These are phyloP conservation scores for Pleurotus platypus DNA, from an alignment of 768 basidiomycete species.

Conservation along the genomic window DNA sequence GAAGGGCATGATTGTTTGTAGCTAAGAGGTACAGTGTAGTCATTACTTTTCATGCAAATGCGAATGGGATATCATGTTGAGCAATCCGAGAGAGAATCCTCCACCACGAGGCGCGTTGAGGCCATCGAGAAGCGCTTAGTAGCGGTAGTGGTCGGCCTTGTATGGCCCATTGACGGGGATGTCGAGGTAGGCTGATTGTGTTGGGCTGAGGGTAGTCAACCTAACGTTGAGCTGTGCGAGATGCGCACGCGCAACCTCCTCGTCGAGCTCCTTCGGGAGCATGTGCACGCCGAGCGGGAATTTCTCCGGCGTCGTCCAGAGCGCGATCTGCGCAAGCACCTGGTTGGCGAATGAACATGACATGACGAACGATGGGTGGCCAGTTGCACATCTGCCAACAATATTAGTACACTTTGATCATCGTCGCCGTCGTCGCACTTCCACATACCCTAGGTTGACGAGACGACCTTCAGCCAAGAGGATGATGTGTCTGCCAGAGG, in stretches of 20 bases:
- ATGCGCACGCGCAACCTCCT: slow-evolving; percentile 98
- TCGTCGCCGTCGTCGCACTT: no score
- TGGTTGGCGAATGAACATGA: slow-evolving; percentile 99
- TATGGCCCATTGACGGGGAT: slow-evolving; percentile 76
- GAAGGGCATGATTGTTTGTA: no score
- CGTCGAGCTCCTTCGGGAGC: slow-evolving; percentile 96
- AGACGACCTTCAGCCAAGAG: slow-evolving; percentile 98
- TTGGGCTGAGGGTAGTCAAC: slow-evolving; percentile 69
- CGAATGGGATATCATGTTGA: no score
- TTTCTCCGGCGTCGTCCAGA: slow-evolving; percentile 90
- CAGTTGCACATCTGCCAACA: slow-evolving; percentile 80
- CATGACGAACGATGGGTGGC: slow-evolving; percentile 99
- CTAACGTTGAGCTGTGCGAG: slow-evolving; percentile 90
- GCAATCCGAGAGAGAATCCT: no score
- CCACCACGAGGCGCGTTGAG: slow-evolving; percentile 68
- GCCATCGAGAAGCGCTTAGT: slow-evolving; percentile 51
- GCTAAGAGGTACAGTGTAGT: no score
- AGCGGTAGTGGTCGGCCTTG: slow-evolving; percentile 47
- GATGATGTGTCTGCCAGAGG: slow-evolving; percentile 90
- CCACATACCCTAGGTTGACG: slow-evolving; percentile 88
- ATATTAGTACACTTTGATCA: no score
- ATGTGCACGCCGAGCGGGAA: slow-evolving; percentile 99
- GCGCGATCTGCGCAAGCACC: slow-evolving; percentile 95
- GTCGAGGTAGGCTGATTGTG: slow-evolving; percentile 90
- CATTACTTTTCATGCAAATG: no score